phyloP scores from a whole-genome alignment of 768 basidiomycete species.

The Lactarius psammicola region DNA sequence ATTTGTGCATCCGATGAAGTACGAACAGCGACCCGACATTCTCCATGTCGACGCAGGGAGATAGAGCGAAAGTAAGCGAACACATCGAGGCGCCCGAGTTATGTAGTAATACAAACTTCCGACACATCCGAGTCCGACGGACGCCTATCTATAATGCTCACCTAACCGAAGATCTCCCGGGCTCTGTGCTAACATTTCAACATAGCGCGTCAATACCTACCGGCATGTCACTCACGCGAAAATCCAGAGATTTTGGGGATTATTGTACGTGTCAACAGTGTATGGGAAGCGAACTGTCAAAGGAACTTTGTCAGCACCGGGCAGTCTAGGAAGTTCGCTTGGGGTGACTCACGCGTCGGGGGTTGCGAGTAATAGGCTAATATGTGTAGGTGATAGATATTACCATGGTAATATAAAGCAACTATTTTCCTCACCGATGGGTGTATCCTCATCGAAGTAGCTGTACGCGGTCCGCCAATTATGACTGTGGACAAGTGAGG shows the following conservation, averaged over 20 bases:
- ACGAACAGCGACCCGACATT: constrained; percentile 1
- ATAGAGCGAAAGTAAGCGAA: background rate
- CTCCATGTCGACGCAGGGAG: constrained; percentile 2
- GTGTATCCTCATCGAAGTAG: constrained; percentile 9
- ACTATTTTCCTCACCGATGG: constrained; percentile 21
- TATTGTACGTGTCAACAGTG: constrained; percentile 60
- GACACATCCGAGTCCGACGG: background rate
- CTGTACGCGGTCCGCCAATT: constrained; percentile 28
- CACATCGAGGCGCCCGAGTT: constrained; percentile 1
- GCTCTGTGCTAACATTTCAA: constrained; percentile 19
- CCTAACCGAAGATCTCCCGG: constrained; percentile 25
- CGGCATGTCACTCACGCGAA: constrained; percentile 44
- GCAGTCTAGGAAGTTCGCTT: background rate
- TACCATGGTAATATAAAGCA: background rate
- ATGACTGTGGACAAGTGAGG: constrained; percentile 5
- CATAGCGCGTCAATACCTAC: background rate
- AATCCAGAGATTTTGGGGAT: constrained; percentile 58
- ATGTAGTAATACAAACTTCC: constrained; percentile 5
- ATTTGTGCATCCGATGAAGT: background rate
- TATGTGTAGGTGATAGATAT: background rate
- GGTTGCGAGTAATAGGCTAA: constrained; percentile 24
- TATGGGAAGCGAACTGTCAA: constrained; percentile 58
- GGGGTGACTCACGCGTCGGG: constrained; percentile 21
- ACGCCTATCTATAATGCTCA: background rate
- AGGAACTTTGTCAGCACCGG: constrained; percentile 1